Evolutionary conservation across 768 basidiomycete species (phyloP).

Genomic region (Albatrellus ellisii): DNA sequence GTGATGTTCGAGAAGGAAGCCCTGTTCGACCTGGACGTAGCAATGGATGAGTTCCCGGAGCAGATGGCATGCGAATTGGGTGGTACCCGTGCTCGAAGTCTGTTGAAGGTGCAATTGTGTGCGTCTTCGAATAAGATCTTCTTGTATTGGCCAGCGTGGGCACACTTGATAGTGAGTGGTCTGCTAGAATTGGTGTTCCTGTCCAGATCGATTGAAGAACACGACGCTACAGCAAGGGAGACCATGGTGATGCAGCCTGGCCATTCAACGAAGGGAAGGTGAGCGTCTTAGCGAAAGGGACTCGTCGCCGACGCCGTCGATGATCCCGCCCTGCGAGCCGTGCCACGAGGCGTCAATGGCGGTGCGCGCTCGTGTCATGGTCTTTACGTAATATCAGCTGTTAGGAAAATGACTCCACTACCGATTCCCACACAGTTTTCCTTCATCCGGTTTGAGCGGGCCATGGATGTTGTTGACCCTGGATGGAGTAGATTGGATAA

Average conservation of each 20-base stretch:
- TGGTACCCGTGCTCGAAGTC: slow-evolving; percentile 57
- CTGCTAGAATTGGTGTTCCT: slow-evolving; percentile 19
- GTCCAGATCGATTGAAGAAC: neutral
- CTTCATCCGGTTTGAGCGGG: no score
- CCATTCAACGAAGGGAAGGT: no score
- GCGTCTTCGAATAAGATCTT: slow-evolving; percentile 72
- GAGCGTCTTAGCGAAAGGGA: no score
- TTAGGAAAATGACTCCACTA: no score
- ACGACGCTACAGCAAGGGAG: neutral
- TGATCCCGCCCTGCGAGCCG: no score
- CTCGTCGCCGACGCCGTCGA: no score
- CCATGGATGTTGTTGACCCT: no score
- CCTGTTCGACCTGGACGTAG: slow-evolving; percentile 59
- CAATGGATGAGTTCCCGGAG: slow-evolving; percentile 5
- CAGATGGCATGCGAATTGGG: neutral
- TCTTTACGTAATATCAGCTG: no score
- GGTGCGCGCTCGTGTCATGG: no score
- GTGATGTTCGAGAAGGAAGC: slow-evolving; percentile 60
- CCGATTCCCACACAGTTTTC: no score
- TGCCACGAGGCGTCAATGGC: no score
- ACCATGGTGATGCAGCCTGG: neutral
- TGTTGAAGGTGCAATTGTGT: slow-evolving; percentile 63
- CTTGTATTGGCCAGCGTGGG: slow-evolving; percentile 60
- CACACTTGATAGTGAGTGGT: slow-evolving; percentile 74
- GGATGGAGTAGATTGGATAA: no score